These are phyloP conservation scores for Scheffersomyces ergatensis DNA, from an alignment of 805 yeast genomes.

Conservation along the genomic window DNA sequence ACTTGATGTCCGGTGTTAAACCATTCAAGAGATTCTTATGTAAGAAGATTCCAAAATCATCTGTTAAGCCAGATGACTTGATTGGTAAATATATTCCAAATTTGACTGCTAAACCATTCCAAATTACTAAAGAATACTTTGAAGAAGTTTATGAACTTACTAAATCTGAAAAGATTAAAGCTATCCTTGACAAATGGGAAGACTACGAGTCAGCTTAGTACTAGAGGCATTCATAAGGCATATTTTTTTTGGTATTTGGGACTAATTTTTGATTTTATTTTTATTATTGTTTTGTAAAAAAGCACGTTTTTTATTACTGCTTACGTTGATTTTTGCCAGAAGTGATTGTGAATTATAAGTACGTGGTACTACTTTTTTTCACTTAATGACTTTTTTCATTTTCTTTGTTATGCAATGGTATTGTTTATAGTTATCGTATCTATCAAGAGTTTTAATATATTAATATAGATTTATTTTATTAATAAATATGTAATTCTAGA, in stretches of 20 bases:
- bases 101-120: constrained; percentile 96
- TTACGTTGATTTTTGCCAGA: no score
- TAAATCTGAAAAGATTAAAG: constrained; percentile 85
- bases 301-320: no score
- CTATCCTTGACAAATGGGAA: constrained; percentile 94
- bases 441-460: not conserved
- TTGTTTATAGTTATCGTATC: not conserved
- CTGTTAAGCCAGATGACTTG: constrained; percentile 91
- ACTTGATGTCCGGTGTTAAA: constrained; percentile 96
- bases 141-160: constrained; percentile 93
- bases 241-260: not conserved
- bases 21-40: constrained; percentile 97
- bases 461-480: not conserved
- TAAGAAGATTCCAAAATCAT: constrained; percentile 92
- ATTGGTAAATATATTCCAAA: constrained; percentile 97
- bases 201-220: constrained; percentile 56
- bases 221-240: not conserved
- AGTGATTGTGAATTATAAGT: not conserved
- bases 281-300: not conserved
- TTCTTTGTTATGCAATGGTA: no score
- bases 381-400: no score
- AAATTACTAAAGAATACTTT: constrained; percentile 94
- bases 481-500: not conserved
- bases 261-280: not conserved
- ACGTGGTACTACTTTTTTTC: constrained; percentile 9